Percentiles rank a stretch among this genome's conserved stretches.
phyloP scores from a whole-genome alignment of 176 grass and related monocot species.

The Miscanthus lutarioriparius region DNA sequence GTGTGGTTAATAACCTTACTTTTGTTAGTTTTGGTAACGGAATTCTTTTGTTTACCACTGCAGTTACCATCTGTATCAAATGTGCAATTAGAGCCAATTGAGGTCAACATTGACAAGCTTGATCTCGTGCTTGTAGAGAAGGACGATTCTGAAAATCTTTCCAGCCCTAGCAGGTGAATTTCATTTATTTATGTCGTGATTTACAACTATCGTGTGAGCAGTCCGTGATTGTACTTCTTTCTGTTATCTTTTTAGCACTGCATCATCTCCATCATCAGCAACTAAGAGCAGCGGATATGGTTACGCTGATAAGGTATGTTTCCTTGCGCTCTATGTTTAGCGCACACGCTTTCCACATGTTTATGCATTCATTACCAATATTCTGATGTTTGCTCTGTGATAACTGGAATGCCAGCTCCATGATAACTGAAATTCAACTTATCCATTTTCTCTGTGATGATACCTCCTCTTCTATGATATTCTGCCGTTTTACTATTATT shows the following conservation, averaged over 20 bases:
- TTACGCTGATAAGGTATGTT: constrained; percentile 89
- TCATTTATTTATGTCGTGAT: neutral
- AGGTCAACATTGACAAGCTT: constrained; percentile 87
- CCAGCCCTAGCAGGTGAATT: constrained; percentile 63
- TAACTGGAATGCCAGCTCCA: neutral
- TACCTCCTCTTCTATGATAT: neutral
- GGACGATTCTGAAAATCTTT: constrained; percentile 67
- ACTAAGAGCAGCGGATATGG: constrained; percentile 90
- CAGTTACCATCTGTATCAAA: constrained; percentile 97
- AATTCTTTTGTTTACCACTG: constrained; percentile 8
- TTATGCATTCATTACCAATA: neutral
- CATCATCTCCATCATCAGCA: constrained; percentile 45
- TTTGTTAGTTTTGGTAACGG: neutral
- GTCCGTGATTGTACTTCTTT: constrained; percentile 36
- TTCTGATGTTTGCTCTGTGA: neutral
- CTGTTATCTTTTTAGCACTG: constrained; percentile 42
- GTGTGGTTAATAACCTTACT: neutral
- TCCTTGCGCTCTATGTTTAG: constrained; percentile 25
- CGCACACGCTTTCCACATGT: neutral
- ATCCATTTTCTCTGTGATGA: constrained; percentile 22
- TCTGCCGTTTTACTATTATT: constrained; percentile 12
- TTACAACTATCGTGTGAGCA: neutral
- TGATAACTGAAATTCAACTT: constrained; percentile 1
- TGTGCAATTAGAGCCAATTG: constrained; percentile 94
- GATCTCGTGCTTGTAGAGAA: constrained; percentile 97